Percentiles rank a stretch among this genome's conserved stretches.
Conservation (phyloP, 352 stramenopile genomes). For the Globisporangium radiosum region DNA sequence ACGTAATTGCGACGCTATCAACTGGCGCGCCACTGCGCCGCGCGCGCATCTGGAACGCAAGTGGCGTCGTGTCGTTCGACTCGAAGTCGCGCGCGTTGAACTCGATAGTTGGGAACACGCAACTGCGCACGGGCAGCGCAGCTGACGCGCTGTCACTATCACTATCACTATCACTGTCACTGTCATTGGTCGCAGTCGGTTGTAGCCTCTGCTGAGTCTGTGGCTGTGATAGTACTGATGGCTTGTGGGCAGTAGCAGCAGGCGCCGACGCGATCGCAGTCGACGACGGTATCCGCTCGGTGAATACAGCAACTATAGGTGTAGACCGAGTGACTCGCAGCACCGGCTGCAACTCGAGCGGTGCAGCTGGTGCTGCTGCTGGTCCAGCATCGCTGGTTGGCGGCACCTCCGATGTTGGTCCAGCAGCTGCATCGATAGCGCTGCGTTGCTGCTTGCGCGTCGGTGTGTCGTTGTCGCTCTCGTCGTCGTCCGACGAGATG, state of each 20-base stretch:
- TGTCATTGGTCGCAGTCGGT: neutral
- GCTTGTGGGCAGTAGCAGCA: too few species aligned
- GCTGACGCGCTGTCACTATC: neutral
- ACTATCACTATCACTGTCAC: too few species aligned
- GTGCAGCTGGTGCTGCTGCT: too few species aligned
- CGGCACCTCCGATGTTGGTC: too few species aligned
- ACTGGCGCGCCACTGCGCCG: neutral
- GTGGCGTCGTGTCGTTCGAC: neutral
- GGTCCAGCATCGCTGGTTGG: too few species aligned
- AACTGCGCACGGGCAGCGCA: neutral
- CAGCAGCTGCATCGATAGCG: neutral
- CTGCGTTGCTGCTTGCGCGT: neutral
- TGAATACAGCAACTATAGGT: too few species aligned
- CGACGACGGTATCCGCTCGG: too few species aligned
- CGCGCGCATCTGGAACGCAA: neutral
- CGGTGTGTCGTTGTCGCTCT: neutral
- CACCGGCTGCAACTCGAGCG: too few species aligned
- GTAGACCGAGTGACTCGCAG: too few species aligned
- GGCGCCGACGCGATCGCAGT: too few species aligned
- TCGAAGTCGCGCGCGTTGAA: conserved; percentile 9
- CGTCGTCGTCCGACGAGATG: conserved; percentile 30
- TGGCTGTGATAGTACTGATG: too few species aligned
- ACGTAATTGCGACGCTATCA: neutral
- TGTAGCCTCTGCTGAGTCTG: neutral
- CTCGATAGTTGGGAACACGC: conserved; percentile 1